phyloP scores from a whole-genome alignment of 108 stramenopile species.

The Stephanodiscus minutulus region DNA sequence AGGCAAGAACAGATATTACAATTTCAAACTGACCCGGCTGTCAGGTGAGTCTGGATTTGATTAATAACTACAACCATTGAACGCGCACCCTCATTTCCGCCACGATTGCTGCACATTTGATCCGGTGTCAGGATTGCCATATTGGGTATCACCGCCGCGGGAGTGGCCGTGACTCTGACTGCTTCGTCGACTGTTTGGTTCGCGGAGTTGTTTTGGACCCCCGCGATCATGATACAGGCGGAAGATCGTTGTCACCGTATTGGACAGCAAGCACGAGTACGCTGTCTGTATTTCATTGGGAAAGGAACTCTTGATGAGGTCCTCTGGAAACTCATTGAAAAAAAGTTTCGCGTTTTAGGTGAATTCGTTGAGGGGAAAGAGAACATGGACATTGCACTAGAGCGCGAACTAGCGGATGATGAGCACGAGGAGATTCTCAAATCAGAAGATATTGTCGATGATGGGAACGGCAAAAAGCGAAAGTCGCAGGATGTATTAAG shows the following conservation, averaged over 20 bases:
- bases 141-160: conserved; percentile 96
- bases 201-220: conserved; percentile 97
- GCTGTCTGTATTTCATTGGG: conserved; percentile 93
- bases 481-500: conserved; percentile 37
- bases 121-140: conserved; percentile 91
- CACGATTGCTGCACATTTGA: too few species aligned
- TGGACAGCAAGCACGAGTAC: conserved; percentile 90
- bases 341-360: conserved; percentile 83
- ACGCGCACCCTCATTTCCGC: too few species aligned
- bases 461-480: conserved; percentile 34
- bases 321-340: conserved; percentile 91
- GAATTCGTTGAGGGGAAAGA: conserved; percentile 89
- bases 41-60: too few species aligned
- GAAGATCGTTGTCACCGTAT: conserved; percentile 97
- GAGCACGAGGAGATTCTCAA: conserved; percentile 56
- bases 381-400: conserved; percentile 79
- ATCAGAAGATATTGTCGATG: conserved; percentile 27
- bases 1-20: conserved; percentile 88
- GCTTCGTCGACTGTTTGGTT: conserved; percentile 97
- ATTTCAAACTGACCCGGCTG: conserved; percentile 89
- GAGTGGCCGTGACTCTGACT: conserved; percentile 96
- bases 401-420: conserved; percentile 38
- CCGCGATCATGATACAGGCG: conserved; percentile 96
- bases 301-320: conserved; percentile 83
- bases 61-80: too few species aligned